Conservation (phyloP, 305 asterid genomes). For the Solanum hybrid region DNA sequence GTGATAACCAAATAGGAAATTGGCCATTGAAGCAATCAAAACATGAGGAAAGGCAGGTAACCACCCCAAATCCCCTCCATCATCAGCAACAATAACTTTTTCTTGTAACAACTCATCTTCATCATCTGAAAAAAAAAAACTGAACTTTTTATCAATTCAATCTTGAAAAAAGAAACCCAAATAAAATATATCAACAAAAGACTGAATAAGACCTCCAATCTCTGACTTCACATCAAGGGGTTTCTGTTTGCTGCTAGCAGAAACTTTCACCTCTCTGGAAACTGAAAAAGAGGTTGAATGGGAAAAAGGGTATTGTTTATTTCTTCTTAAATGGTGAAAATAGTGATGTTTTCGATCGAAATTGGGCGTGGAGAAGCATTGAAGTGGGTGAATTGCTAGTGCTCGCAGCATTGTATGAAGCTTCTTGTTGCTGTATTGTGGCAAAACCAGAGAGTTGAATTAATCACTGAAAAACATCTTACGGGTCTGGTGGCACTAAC, state of each 20-base stretch:
- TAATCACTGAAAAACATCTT: neutral
- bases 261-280: slow-evolving; percentile 5
- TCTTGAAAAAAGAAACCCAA: neutral
- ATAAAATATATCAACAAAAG: neutral
- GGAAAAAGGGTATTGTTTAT: slow-evolving; percentile 4
- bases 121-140: slow-evolving; percentile 11
- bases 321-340: neutral
- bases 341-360: neutral
- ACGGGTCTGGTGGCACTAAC: neutral
- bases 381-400: neutral
- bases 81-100: slow-evolving; percentile 10
- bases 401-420: neutral
- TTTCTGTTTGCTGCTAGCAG: neutral
- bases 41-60: slow-evolving; percentile 66
- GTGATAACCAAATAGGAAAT: slow-evolving; percentile 83
- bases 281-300: slow-evolving; percentile 16
- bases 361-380: neutral
- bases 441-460: neutral
- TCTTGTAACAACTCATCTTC: slow-evolving; percentile 22
- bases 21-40: slow-evolving; percentile 74
- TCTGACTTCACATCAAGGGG: neutral
- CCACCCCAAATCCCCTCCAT: slow-evolving; percentile 55
- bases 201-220: neutral
- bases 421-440: neutral
- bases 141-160: neutral